Evolutionary conservation across 2,329 filamentous ascomycete species (phyloP), one percentile per base, ranked within the genome.

Genomic region (Ilyonectria destructans): DNA sequence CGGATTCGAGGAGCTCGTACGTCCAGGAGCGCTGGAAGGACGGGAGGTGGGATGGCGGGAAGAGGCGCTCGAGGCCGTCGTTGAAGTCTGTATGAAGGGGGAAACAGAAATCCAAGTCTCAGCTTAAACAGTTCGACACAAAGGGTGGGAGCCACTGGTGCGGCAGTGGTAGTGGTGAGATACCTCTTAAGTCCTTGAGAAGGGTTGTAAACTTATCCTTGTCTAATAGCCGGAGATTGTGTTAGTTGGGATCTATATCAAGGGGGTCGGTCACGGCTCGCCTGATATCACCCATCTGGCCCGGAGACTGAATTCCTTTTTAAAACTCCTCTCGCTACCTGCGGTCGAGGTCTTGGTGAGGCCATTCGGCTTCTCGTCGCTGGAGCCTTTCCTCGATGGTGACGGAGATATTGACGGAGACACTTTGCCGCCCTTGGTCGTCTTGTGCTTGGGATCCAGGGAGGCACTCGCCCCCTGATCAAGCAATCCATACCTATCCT

Each of bases 21-120:
- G 81, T 83, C 83, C 84, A 85, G n/a, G 82, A 80, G 15, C 84
- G 80, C 65, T 84, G 82, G 23, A 85, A 78, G 9, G 81, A 84
- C 17, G 79, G 78, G 7, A 85, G 74, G 65, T 83, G 79, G 2
- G 80, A 79, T 7, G 80, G 77, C 15, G 84, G 84, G 74, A 85
- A 85, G 55, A 85, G 79, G 54, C 83, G 82, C 67, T 85, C 84
- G 13, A 86, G 77, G 46, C 84, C 83, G 74, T 86, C 82, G 73
- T 85, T 86, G 74, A 82, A 85, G 74, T 85, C 83, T 80, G 70
- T 6, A 29, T 46, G 10, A 40, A 6, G n/a, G 33, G 19, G 51
- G 13, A 26, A 37, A 43, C 21, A 15, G 46, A 13, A 15, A 23
- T 13, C 23, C 23, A 23, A 17, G 12, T 49, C 45, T 59, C 26